These are phyloP conservation scores for Russula compacta DNA, from an alignment of 768 basidiomycete genomes.

Conservation along the genomic window DNA sequence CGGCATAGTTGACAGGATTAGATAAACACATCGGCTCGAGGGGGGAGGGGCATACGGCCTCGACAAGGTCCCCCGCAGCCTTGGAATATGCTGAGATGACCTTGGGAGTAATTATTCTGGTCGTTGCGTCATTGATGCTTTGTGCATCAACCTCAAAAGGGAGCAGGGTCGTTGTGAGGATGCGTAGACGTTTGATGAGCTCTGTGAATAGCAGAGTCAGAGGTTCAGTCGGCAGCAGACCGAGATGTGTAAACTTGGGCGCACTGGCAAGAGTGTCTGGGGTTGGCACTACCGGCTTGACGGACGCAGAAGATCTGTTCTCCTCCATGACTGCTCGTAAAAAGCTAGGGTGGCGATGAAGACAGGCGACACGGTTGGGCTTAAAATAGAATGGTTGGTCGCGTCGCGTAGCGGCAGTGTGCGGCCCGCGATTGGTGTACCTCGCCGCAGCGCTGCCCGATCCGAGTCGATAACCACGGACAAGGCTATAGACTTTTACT, in stretches of 20 bases:
- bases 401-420: too few species aligned
- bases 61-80: slow-evolving; percentile 81
- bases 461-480: not conserved
- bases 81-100: slow-evolving; percentile 69
- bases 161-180: slow-evolving; percentile 63
- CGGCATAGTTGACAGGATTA: not conserved
- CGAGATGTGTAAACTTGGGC: slow-evolving; percentile 19
- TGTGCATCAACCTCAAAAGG: slow-evolving; percentile 70
- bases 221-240: not conserved
- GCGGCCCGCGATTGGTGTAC: too few species aligned
- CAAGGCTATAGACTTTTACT: not conserved
- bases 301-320: slow-evolving; percentile 36
- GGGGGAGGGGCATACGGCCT: slow-evolving; percentile 47
- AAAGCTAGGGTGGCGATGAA: not conserved
- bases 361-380: not conserved
- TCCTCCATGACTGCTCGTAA: slow-evolving; percentile 28
- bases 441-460: not conserved
- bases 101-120: slow-evolving; percentile 71
- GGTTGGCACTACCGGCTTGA: slow-evolving; percentile 43
- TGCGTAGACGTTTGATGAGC: slow-evolving; percentile 70
- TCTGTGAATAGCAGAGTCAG: slow-evolving; percentile 34
- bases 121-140: slow-evolving; percentile 65
- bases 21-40: not conserved
- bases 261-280: slow-evolving; percentile 72
- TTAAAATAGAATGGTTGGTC: too few species aligned